Percentiles rank a stretch among this genome's conserved stretches.
phyloP scores from a whole-genome alignment of 768 basidiomycete species.

The Trametes coccinea region DNA sequence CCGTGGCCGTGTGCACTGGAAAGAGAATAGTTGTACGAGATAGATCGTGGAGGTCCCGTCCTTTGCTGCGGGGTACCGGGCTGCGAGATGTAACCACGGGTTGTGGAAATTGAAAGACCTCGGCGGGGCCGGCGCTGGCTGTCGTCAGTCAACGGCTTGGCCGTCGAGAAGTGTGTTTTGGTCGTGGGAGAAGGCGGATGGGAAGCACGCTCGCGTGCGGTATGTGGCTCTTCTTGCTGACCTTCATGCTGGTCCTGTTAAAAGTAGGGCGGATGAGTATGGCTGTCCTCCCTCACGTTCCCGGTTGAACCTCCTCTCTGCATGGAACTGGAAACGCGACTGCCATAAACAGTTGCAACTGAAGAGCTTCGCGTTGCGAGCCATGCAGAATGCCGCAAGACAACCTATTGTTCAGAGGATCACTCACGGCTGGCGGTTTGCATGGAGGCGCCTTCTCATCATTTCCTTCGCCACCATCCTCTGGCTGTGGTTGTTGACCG shows the following conservation, averaged over 20 bases:
- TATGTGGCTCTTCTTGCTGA: not conserved
- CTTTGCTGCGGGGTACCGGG: slow-evolving; percentile 56
- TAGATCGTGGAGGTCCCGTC: slow-evolving; percentile 73
- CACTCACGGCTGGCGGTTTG: slow-evolving; percentile 5
- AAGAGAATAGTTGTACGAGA: slow-evolving; percentile 63
- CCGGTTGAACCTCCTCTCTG: too few species aligned
- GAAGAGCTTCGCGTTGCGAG: too few species aligned
- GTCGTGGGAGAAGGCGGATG: not conserved
- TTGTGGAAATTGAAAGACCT: slow-evolving; percentile 14
- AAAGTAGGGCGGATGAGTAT: too few species aligned
- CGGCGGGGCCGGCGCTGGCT: slow-evolving; percentile 6
- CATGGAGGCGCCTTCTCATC: not conserved
- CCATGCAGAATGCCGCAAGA: too few species aligned
- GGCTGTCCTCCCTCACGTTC: too few species aligned
- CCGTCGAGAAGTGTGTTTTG: slow-evolving; percentile 2
- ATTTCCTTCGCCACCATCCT: not conserved
- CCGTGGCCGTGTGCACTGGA: slow-evolving; percentile 41
- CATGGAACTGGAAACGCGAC: too few species aligned
- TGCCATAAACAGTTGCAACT: too few species aligned
- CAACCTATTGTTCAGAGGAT: too few species aligned
- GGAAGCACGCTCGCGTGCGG: not conserved
- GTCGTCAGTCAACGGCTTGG: slow-evolving; percentile 3
- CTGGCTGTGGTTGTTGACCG: not conserved
- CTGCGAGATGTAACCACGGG: slow-evolving; percentile 7
- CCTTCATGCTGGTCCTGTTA: not conserved